Evolutionary conservation across 331 rosid species (phyloP), one percentile per base, ranked within the genome.

Genomic region (Malus hybrid): DNA sequence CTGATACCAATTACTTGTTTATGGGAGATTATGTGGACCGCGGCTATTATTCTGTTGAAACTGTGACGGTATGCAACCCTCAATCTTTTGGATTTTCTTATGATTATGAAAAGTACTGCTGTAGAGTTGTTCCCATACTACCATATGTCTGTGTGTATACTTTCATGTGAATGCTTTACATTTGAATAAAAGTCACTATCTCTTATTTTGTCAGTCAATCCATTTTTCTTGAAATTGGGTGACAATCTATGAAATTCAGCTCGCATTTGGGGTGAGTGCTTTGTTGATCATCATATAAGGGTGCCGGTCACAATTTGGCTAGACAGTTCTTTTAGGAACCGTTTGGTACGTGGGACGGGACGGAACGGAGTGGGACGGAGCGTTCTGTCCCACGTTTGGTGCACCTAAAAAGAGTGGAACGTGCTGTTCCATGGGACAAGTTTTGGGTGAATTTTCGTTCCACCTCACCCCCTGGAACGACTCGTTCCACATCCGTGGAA

Each of bases 21-120:
- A 95, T 95, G 99, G 99, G 99, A 72, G 99, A 95, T 86, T 95
- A 95, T 84, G 99, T 95, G 85, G 99, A 95, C 83, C 97, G 99
- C n/a, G 99, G 99, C 50, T 95, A 95, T 85, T 95, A 95, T 87
- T 95, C 99, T 82, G 99, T 95, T 71, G 99, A 95, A 87, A 95
- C 99, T 39, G 99, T 90, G 46, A 90, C 99, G 76, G 99, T 94
- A 90, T 67, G 99, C 81, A 67, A 65, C 65, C 11, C 29, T 42
- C 50, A 28, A 6, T 20, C 14, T 18, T 15, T n/a, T 60, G 22
- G 65, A 20, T 70, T 39, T 74, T 65, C 65, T 67, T 57, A 14
- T 33, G 19, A 20, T 67, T 42, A 52, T n/a, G 39, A 57, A 65
- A 18, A 11, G 24, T 62, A 12, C 54, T 50, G 22, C 33, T 7